A percentile compares a stretch with the other conserved stretches of the same genome.
Evolutionary conservation across 257 asterid species (phyloP).

Genomic region (Ligustrum vulgare): DNA sequence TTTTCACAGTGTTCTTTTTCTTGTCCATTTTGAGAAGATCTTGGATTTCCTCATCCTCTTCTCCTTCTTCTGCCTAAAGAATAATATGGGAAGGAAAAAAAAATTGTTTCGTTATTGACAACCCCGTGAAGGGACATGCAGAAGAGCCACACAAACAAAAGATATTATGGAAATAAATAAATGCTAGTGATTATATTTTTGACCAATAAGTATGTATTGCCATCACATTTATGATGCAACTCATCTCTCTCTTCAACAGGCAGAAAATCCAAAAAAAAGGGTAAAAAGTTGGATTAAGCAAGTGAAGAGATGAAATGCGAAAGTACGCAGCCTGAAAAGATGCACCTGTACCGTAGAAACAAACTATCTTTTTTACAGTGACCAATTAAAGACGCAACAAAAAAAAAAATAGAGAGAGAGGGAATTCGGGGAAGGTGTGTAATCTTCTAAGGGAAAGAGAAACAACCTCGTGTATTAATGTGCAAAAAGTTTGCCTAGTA

Average conservation of each 20-base stretch:
- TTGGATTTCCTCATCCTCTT: constrained; percentile 84
- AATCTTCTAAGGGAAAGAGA: background rate
- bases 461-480: background rate
- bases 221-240: background rate
- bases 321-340: background rate
- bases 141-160: background rate
- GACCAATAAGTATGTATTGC: background rate
- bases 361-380: background rate
- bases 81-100: constrained; percentile 19
- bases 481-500: background rate
- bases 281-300: background rate
- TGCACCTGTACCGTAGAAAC: background rate
- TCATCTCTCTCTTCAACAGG: background rate
- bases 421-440: background rate
- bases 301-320: background rate
- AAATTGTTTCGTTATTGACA: background rate
- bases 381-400: background rate
- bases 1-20: constrained; percentile 83
- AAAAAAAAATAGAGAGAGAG: background rate
- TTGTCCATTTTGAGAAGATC: constrained; percentile 70
- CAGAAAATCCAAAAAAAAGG: background rate
- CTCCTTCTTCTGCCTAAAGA: constrained; percentile 86
- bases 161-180: background rate
- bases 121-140: background rate
- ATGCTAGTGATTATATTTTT: background rate